Evolutionary conservation across 345 rosid species (phyloP).

Genomic region (Litchi chinensis): DNA sequence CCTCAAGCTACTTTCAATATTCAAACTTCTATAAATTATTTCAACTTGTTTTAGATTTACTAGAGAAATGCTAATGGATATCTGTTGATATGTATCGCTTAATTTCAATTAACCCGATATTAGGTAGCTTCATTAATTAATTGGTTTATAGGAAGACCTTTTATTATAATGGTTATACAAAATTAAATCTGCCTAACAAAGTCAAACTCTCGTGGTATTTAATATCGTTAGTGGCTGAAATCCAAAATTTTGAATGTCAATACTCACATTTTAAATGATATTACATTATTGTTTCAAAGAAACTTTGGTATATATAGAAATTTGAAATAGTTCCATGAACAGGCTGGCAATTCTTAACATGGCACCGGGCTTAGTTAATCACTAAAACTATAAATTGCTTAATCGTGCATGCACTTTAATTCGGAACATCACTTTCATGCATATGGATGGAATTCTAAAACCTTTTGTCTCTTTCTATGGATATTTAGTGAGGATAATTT

Average conservation of each 20-base stretch:
- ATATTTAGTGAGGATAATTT: not conserved
- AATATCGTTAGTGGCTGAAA: not conserved
- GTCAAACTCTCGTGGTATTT: not conserved
- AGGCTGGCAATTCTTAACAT: not conserved
- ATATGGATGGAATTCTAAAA: not conserved
- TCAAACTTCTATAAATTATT: not conserved
- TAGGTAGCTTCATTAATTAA: too few species aligned
- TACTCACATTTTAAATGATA: not conserved
- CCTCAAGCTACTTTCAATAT: not conserved
- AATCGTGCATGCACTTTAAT: not conserved
- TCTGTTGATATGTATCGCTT: not conserved
- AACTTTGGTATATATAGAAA: not conserved
- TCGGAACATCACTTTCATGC: not conserved
- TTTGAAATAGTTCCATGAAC: not conserved
- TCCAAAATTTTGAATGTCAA: not conserved
- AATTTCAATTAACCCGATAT: too few species aligned
- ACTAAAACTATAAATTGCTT: not conserved
- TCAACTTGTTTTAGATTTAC: conserved; percentile 16
- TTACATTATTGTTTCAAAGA: not conserved
- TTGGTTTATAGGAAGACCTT: too few species aligned
- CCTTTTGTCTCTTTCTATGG: not conserved
- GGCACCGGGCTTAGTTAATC: not conserved
- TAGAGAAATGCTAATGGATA: not conserved
- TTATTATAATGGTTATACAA: not conserved
- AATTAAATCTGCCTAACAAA: not conserved